phyloP scores from a whole-genome alignment of 805 yeast species.

The Myxozyma mucilagina region DNA sequence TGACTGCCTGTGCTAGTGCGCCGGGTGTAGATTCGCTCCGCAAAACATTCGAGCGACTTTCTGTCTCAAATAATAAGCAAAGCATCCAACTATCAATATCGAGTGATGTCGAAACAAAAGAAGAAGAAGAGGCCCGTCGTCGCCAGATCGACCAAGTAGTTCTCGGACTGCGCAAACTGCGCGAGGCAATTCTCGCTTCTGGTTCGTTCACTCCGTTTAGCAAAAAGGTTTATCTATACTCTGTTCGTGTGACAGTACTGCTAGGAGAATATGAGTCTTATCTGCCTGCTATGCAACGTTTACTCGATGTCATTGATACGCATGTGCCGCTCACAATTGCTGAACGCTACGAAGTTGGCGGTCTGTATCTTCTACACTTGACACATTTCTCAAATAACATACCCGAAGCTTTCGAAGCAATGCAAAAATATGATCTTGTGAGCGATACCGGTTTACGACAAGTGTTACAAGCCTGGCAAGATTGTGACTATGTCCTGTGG shows the following conservation, averaged over 20 bases:
- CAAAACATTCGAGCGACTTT: slow-evolving; percentile 10
- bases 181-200: slow-evolving; percentile 55
- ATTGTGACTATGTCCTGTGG: slow-evolving; percentile 32
- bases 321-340: slow-evolving; percentile 34
- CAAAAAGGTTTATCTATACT: slow-evolving; percentile 50
- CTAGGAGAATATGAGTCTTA: slow-evolving; percentile 56
- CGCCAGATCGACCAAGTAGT: slow-evolving; percentile 13
- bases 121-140: slow-evolving; percentile 8
- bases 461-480: slow-evolving; percentile 31
- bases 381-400: slow-evolving; percentile 31
- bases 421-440: slow-evolving; percentile 14
- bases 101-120: not conserved
- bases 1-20: slow-evolving; percentile 18
- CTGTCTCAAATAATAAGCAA: not conserved
- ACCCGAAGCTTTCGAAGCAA: slow-evolving; percentile 30
- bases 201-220: slow-evolving; percentile 42
- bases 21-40: slow-evolving; percentile 20
- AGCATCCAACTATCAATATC: not conserved
- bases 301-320: slow-evolving; percentile 40
- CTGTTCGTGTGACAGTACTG: slow-evolving; percentile 49
- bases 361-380: slow-evolving; percentile 49
- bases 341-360: slow-evolving; percentile 47
- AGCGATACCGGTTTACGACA: slow-evolving; percentile 23
- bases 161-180: slow-evolving; percentile 42
- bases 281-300: slow-evolving; percentile 52